Conservation (phyloP, 192 early-diverging fungal genomes). For the Coemansia asiatica region DNA sequence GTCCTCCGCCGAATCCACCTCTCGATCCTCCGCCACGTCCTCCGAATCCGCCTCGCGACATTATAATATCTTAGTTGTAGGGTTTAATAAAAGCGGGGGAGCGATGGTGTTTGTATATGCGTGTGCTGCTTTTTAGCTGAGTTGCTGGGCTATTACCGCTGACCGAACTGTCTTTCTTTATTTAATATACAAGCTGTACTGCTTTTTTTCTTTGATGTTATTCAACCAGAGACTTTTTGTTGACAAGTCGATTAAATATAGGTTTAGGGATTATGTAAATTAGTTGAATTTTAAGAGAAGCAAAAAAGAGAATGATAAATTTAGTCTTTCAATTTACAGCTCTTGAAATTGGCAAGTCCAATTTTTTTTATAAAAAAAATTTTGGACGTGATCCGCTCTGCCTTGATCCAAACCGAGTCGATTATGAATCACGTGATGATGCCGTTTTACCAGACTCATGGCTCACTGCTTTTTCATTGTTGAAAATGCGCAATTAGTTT, state of each 20-base stretch:
- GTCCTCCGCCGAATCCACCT: conserved; percentile 41
- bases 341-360: not conserved
- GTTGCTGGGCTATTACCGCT: not conserved
- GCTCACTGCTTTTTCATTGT: no score
- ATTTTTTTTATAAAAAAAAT: conserved; percentile 1
- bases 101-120: not conserved
- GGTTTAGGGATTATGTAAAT: not conserved
- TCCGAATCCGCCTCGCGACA: conserved; percentile 49
- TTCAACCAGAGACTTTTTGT: not conserved
- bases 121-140: not conserved
- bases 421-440: not conserved
- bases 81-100: no score
- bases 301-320: not conserved
- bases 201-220: not conserved
- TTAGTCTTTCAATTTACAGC: not conserved
- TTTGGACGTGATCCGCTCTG: no score
- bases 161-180: not conserved
- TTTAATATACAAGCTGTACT: not conserved
- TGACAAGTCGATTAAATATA: not conserved
- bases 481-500: no score
- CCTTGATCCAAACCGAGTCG: conserved; percentile 2
- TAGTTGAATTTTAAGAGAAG: not conserved
- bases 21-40: conserved; percentile 31
- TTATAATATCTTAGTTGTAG: conserved; percentile 13
- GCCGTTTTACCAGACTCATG: not conserved